phyloP scores from a whole-genome alignment of 768 basidiomycete genomes.

The Gloeopeniophorella convolvens region DNA sequence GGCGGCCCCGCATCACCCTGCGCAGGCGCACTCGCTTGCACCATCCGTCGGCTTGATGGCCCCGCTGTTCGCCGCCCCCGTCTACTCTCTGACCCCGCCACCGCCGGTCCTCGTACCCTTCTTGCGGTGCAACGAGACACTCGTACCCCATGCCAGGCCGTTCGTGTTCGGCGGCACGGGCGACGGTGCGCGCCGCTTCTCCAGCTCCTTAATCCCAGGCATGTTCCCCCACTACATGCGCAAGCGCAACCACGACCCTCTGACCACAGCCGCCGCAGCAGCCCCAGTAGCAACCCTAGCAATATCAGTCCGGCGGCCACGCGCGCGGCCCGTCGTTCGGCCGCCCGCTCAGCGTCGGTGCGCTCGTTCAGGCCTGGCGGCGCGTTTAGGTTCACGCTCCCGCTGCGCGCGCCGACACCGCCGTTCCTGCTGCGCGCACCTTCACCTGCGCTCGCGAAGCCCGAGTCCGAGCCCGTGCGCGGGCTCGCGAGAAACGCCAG shows the following conservation, averaged over 20 bases:
- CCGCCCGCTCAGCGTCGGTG: slow-evolving; percentile 71
- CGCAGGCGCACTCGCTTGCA: slow-evolving; percentile 54
- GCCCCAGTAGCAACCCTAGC: no score
- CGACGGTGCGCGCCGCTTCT: no score
- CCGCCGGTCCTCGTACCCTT: slow-evolving; percentile 15
- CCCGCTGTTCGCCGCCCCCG: slow-evolving; percentile 12
- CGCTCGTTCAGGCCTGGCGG: slow-evolving; percentile 77
- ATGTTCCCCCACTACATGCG: slow-evolving; percentile 23
- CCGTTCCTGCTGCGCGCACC: slow-evolving; percentile 30
- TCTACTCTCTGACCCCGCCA: no score
- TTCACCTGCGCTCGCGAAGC: slow-evolving; percentile 28
- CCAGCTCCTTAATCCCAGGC: slow-evolving; percentile 30
- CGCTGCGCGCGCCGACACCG: slow-evolving; percentile 58
- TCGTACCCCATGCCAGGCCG: slow-evolving; percentile 80
- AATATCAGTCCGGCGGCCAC: slow-evolving; percentile 24
- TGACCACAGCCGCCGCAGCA: slow-evolving; percentile 29
- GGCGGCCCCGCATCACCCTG: slow-evolving; percentile 47
- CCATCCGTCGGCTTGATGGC: slow-evolving; percentile 19
- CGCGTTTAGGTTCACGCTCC: slow-evolving; percentile 72
- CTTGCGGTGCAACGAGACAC: slow-evolving; percentile 27
- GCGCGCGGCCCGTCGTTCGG: slow-evolving; percentile 42
- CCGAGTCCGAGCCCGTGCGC: slow-evolving; percentile 28
- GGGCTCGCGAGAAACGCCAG: slow-evolving; percentile 75
- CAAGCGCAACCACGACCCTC: no score
- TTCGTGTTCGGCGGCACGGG: slow-evolving; percentile 62